A percentile compares a stretch with the other conserved stretches of the same genome.
These are phyloP conservation scores for Lachnellula cervina DNA, from an alignment of 2,329 filamentous ascomycete species.

Conservation along the genomic window DNA sequence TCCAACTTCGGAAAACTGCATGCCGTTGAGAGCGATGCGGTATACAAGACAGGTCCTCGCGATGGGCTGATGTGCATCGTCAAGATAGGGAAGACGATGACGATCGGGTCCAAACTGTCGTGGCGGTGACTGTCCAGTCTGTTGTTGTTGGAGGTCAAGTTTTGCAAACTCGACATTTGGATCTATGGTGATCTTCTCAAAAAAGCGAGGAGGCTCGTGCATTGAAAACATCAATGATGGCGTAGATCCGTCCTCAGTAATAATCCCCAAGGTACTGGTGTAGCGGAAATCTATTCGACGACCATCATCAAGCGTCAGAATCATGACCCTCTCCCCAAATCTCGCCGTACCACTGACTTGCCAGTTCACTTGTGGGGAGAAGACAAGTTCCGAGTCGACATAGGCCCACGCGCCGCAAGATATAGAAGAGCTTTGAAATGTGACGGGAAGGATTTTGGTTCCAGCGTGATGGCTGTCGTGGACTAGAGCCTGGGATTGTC, in stretches of 20 bases:
- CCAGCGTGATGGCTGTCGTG: neutral
- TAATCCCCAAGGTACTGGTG: slow-evolving; percentile 28
- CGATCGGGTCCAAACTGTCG: slow-evolving; percentile 6
- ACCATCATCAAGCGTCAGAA: slow-evolving; percentile 33
- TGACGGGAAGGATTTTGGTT: slow-evolving; percentile 19
- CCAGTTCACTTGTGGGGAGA: slow-evolving; percentile 39
- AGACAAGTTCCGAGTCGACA: slow-evolving; percentile 33
- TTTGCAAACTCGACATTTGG: slow-evolving; percentile 4
- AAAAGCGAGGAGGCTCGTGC: slow-evolving; percentile 47
- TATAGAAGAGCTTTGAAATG: slow-evolving; percentile 32
- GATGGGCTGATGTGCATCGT: slow-evolving; percentile 34
- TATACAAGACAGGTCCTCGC: slow-evolving; percentile 48
- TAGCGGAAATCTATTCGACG: slow-evolving; percentile 46
- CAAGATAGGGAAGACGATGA: slow-evolving; percentile 34
- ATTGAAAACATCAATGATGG: slow-evolving; percentile 47
- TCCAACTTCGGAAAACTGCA: neutral
- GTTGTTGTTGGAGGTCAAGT: slow-evolving; percentile 5
- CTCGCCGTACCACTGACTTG: slow-evolving; percentile 34
- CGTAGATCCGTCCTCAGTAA: slow-evolving; percentile 37
- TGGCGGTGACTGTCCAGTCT: neutral
- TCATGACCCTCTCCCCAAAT: slow-evolving; percentile 36
- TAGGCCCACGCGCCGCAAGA: slow-evolving; percentile 43
- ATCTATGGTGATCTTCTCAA: slow-evolving; percentile 25
- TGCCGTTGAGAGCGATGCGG: slow-evolving; percentile 31
- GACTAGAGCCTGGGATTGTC: slow-evolving; percentile 2